A percentile compares a stretch with the other conserved stretches of the same genome.
Evolutionary conservation across 495 filamentous ascomycete species (phyloP).

Genomic region (Aspergillus haitiensis): DNA sequence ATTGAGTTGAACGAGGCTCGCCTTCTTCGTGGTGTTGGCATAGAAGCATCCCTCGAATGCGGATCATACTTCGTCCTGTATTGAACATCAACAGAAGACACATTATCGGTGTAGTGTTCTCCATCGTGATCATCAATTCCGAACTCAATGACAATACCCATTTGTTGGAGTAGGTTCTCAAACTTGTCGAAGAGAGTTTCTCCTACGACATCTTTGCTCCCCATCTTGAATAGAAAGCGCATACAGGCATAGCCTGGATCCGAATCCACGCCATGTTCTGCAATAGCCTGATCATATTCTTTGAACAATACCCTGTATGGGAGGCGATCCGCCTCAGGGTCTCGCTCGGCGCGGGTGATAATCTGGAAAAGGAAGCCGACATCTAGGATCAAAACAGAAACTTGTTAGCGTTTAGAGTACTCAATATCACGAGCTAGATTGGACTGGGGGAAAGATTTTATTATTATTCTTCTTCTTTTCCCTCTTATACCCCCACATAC

Average conservation of each 20-base stretch:
- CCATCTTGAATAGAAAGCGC: constrained; percentile 79
- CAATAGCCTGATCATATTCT: constrained; percentile 73
- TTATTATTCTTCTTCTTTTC: neutral
- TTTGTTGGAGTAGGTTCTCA: constrained; percentile 58
- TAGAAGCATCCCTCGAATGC: constrained; percentile 25
- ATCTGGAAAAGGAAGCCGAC: constrained; percentile 77
- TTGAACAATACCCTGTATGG: constrained; percentile 78
- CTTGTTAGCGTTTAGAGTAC: constrained; percentile 3
- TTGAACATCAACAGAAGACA: constrained; percentile 26
- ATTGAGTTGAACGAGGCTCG: constrained; percentile 60
- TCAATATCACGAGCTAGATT: neutral
- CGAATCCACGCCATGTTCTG: constrained; percentile 62
- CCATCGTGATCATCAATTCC: constrained; percentile 40
- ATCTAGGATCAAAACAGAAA: constrained; percentile 51
- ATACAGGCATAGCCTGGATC: constrained; percentile 73
- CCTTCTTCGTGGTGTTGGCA: constrained; percentile 40
- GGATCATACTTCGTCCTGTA: constrained; percentile 24
- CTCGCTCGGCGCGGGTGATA: constrained; percentile 65
- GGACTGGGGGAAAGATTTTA: neutral
- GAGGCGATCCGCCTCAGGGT: constrained; percentile 61
- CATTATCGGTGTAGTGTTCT: constrained; percentile 30
- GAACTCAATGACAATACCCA: constrained; percentile 68
- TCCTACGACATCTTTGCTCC: constrained; percentile 51
- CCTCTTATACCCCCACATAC: constrained; percentile 30
- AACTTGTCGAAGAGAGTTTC: constrained; percentile 64